Conservation (phyloP, 2,329 filamentous ascomycete genomes). For the Epichloe coenophiala region DNA sequence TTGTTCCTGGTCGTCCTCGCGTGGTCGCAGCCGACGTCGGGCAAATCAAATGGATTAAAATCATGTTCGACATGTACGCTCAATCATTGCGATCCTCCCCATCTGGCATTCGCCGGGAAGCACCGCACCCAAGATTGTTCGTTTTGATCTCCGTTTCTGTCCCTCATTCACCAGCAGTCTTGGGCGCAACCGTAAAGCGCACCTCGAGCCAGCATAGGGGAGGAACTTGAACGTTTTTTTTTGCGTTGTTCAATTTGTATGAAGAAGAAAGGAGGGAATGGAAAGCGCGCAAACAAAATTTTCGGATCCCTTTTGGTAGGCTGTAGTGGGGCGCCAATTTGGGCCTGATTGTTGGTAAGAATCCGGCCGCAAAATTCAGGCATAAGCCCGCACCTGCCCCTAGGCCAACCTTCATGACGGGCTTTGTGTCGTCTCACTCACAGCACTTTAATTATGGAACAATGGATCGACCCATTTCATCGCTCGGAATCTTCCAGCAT, state of each 20-base stretch:
- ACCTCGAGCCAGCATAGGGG: constrained; percentile 32
- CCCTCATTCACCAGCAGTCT: constrained; percentile 32
- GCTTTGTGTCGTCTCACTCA: too few relatives aligned
- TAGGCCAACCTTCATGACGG: neutral
- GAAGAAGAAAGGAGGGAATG: constrained; percentile 4
- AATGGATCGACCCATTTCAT: too few relatives aligned
- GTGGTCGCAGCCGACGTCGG: neutral
- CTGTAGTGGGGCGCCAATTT: neutral
- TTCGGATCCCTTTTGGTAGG: constrained; percentile 4
- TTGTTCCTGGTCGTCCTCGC: too few relatives aligned
- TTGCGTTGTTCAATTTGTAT: constrained; percentile 34
- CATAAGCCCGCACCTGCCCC: neutral
- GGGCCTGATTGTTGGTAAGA: neutral
- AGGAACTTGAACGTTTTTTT: constrained; percentile 28
- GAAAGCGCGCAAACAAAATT: constrained; percentile 4
- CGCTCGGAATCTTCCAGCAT: too few relatives aligned
- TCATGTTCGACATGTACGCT: constrained; percentile 30
- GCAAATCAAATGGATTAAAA: neutral
- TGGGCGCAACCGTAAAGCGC: constrained; percentile 27
- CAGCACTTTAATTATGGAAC: too few relatives aligned
- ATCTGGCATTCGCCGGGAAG: constrained; percentile 30
- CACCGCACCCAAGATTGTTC: constrained; percentile 49
- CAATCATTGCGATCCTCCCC: constrained; percentile 48
- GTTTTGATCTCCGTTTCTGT: constrained; percentile 39
- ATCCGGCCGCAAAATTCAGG: neutral